phyloP scores from a whole-genome alignment of 202 grass and related monocot species.

The Zoysia matrella region DNA sequence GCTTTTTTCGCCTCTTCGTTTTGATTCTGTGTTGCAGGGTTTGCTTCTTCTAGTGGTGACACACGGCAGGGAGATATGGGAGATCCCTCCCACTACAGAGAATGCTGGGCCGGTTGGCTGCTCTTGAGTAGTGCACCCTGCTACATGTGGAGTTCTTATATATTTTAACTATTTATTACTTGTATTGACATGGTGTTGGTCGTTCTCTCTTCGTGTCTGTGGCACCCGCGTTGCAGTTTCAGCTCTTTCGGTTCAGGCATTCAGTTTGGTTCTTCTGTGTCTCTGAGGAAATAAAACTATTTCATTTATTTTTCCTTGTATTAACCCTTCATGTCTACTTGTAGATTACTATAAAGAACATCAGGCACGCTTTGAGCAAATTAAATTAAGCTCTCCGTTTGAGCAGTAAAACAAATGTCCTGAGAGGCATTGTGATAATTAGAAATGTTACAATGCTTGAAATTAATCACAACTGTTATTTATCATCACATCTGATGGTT shows the following conservation, averaged over 20 bases:
- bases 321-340: too few relatives aligned
- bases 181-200: background rate
- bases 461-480: too few relatives aligned
- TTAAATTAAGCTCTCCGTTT: too few relatives aligned
- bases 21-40: conserved; percentile 17
- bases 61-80: conserved; percentile 24
- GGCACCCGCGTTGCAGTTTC: background rate
- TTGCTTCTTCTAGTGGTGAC: conserved; percentile 32
- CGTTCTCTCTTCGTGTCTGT: background rate
- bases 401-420: too few relatives aligned
- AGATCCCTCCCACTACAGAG: conserved; percentile 32
- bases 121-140: conserved; percentile 38
- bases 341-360: too few relatives aligned
- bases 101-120: conserved; percentile 14
- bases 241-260: background rate
- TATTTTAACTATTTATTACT: conserved; percentile 8
- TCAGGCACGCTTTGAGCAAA: too few relatives aligned
- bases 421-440: too few relatives aligned
- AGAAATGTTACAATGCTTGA: too few relatives aligned
- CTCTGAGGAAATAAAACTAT: too few relatives aligned
- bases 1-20: conserved; percentile 9
- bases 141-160: conserved; percentile 24
- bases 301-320: too few relatives aligned
- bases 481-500: too few relatives aligned
- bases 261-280: too few relatives aligned